Base-by-base conservation (phyloP, 2,329 filamentous ascomycete species). In the Sporothrix brasiliensis region DNA sequence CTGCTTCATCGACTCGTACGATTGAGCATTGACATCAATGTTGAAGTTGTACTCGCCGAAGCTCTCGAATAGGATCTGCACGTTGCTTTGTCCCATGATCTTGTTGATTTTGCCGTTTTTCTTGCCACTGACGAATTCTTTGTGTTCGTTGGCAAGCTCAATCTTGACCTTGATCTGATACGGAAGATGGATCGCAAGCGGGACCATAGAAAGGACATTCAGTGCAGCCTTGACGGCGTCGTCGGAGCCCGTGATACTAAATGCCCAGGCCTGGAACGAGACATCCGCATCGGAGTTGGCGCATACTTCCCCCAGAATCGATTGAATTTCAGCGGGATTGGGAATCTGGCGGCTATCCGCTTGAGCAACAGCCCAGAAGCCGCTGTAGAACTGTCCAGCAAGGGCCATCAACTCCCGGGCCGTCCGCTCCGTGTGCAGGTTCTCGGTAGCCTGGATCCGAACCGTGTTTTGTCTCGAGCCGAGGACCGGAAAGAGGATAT, bases 41-140 rank as follows among this genome's bases (percentile, higher is more conserved):
- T 98, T 97, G 85, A 99, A 99, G 81, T 99, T 98, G 86, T 98
- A 99, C 83, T 99, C 95, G 80, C 97, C 97, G 84, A 98, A 99
- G 73, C 93, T 94, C 78, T 99, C 95, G 75, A 99, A 99, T 73
- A 99, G 94, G 77, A 99, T 98, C 81, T 99, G 95, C 14, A 99
- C 95, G 76, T 96, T 97, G 85, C 94, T 97, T 81, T 98, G 94
- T 30, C 94, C 95, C 95, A 99, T 99, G 77, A 99, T 99, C 85
- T 99, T 99, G 86, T 99, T 99, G 81, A 99, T 99, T 83, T 99
- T 99, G 81, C 95, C 95, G 77, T 99, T 99, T 85, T 99, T 99
- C 86, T 99, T 99, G 75, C 95, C 95, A 76, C 94, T 97, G 70
- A 99, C 95, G 79, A 99, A 99, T 78, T 99, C 95, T 81, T 99